Evolutionary conservation across 495 filamentous ascomycete genomes (phyloP).

Genomic region (Penicillium coprophilum): DNA sequence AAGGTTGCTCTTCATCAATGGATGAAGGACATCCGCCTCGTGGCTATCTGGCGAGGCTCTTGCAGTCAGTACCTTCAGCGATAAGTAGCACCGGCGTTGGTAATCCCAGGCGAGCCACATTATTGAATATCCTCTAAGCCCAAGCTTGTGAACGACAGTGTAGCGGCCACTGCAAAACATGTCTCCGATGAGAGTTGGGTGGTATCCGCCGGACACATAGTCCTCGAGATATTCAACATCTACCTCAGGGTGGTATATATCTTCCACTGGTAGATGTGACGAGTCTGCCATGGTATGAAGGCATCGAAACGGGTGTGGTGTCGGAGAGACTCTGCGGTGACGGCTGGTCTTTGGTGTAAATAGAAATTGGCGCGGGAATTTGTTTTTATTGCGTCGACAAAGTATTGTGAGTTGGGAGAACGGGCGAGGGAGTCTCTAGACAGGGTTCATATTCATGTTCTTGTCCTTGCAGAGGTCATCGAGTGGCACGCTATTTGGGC

Average conservation of each 20-base stretch:
- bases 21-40: constrained; percentile 18
- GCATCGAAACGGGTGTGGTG: constrained; percentile 5
- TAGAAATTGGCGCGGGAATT: background rate
- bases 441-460: constrained; percentile 3
- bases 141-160: constrained; percentile 79
- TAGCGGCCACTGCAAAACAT: constrained; percentile 83
- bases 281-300: constrained; percentile 5
- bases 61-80: constrained; percentile 26
- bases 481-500: constrained; percentile 2
- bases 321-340: background rate
- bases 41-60: constrained; percentile 17
- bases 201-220: constrained; percentile 65
- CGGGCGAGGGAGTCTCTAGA: background rate
- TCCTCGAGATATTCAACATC: constrained; percentile 24
- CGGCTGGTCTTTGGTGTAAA: constrained; percentile 2
- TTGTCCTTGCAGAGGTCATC: constrained; percentile 5
- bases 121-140: constrained; percentile 85
- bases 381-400: background rate
- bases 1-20: constrained; percentile 16
- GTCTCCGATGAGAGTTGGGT: constrained; percentile 77
- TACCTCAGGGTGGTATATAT: constrained; percentile 21
- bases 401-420: background rate
- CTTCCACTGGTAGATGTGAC: constrained; percentile 8
- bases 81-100: constrained; percentile 21
- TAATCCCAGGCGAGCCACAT: constrained; percentile 63